Evolutionary conservation across 768 basidiomycete species (phyloP).

Genomic region (Auriscalpium orientale): DNA sequence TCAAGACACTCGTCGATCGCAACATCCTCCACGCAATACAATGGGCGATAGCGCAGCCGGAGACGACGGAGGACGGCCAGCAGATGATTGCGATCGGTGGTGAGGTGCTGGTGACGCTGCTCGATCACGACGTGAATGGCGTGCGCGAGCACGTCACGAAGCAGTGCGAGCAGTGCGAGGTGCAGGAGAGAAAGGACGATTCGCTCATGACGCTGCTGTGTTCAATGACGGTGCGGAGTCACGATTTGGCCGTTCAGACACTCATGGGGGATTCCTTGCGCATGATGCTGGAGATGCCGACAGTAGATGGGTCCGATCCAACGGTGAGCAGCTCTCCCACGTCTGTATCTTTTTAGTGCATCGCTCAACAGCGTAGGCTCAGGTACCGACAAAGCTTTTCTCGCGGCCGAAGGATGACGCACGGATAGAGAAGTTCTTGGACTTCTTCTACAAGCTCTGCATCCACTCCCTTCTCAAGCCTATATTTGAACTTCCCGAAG

Average conservation of each 20-base stretch:
- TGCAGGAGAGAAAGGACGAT: conserved; percentile 56
- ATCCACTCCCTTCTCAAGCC: conserved; percentile 77
- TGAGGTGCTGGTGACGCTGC: conserved; percentile 74
- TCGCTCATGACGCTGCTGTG: conserved; percentile 74
- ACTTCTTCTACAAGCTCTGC: conserved; percentile 89
- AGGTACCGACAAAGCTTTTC: conserved; percentile 30
- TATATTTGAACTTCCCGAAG: conserved; percentile 65
- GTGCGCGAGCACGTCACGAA: conserved; percentile 80
- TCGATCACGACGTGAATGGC: conserved; percentile 88
- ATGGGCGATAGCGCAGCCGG: conserved; percentile 76
- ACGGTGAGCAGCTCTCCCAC: conserved; percentile 8
- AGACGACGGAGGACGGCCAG: conserved; percentile 40
- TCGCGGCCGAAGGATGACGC: conserved; percentile 73
- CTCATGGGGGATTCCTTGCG: conserved; percentile 85
- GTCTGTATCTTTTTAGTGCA: not conserved
- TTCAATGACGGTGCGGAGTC: conserved; percentile 67
- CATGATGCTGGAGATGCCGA: conserved; percentile 73
- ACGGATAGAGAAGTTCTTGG: conserved; percentile 80
- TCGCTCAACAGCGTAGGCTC: conserved; percentile 1
- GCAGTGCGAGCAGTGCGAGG: conserved; percentile 60
- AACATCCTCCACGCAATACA: conserved; percentile 88
- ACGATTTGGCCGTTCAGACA: conserved; percentile 81
- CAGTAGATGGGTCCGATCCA: conserved; percentile 18
- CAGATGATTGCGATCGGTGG: conserved; percentile 75
- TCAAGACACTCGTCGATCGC: conserved; percentile 79